Evolutionary conservation across 768 basidiomycete genomes (phyloP), one percentile per base, ranked within the genome.

Genomic region (Mycena leptocephala): DNA sequence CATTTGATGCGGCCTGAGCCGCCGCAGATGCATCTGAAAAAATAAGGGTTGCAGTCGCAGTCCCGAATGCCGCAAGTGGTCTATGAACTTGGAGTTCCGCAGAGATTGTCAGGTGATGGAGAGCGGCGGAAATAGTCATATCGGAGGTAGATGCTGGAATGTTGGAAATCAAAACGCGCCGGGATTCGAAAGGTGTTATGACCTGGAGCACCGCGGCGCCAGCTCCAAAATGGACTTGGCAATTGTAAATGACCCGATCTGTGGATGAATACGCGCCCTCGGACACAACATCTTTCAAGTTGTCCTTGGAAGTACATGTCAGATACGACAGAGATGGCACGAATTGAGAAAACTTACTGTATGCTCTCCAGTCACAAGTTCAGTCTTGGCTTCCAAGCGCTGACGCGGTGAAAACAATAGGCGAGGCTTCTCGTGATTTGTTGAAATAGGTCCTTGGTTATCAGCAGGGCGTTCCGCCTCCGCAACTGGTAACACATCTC

Each of bases 141-240:
- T 72, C 70, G 11, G 70, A 53, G 62, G 61, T 35, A 4, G 70
- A 64, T 10, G 77, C 30, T 18, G 89, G 87, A 24, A 92, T 79
- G 66, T 89, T 88, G 18, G 85, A 84, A 11, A 92, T 75, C 33
- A 87, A 71, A 51, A 90, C 76, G 35, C 79, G 82, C 18, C 66
- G 77, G 3, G 88, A 86, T 69, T 90, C 89, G 9, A 86, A 86
- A 0, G 84, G 79, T 3, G 89, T 88, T 65, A 79, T 76, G 39
- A 90, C 78, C 13, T 80, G 43, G 20, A 77, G 59, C 9, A 88
- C 83, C 1, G 74, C 72, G 14, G 82, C 81, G 32, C 86, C 84
- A 41, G 81, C 66, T 10, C 85, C 86, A 75, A 87, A 88, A 0
- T 70, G 59, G 28, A 89, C 84, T 30, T 77, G 77, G 71, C 85